Base-by-base conservation (phyloP, 192 early-diverging fungal species). In the Rhizoclosmatium sp. region DNA sequence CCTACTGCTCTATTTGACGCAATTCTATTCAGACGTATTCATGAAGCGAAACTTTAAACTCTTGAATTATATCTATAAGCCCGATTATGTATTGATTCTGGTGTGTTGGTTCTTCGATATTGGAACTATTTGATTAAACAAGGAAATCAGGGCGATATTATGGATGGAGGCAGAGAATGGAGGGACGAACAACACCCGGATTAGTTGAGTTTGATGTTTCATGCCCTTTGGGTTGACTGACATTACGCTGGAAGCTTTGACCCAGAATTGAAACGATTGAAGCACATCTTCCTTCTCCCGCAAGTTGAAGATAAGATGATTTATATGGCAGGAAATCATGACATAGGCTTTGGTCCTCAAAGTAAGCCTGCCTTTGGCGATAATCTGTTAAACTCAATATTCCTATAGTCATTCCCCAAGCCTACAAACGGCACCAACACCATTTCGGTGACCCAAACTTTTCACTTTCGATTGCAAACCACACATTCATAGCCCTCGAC, bases 291-390 rank as follows among this genome's bases (percentile, higher is more conserved):
- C 79, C 75, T 71, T 21, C 12, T 83, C 14, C 80, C 84, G 7
- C 40, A 80, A 73, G 16, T 80, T 44, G 76, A 80, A 23, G 86
- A 84, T 0, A 44, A 67, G 0, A 81, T 91, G 2, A 86, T 88
- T 14, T 86, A 92, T 76, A 91, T 94, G 82, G 92, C 92, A 2
- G 97, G 97, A 3, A 99, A 97, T 83, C 97, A 99, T 81, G 97
- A 99, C 81, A 91, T 97, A 59, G 97, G 97, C 0, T 93, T 86
- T 77, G 88, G 85, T 1, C 47, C 59, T 47, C 76, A 67, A 10
- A 78, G 81, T 82, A 60, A 61, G 21, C 16, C 51, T 16, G 5
- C 51, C 9, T 16, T 12, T 12, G 16, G 51, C 1, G 51, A 12
- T 1, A 16, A 54, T 54, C 16, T 12, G 16, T 54, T 7, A 12